Percentiles rank a stretch among this genome's conserved stretches.
phyloP scores from a whole-genome alignment of 345 rosid genomes.

The Psidium guajava region DNA sequence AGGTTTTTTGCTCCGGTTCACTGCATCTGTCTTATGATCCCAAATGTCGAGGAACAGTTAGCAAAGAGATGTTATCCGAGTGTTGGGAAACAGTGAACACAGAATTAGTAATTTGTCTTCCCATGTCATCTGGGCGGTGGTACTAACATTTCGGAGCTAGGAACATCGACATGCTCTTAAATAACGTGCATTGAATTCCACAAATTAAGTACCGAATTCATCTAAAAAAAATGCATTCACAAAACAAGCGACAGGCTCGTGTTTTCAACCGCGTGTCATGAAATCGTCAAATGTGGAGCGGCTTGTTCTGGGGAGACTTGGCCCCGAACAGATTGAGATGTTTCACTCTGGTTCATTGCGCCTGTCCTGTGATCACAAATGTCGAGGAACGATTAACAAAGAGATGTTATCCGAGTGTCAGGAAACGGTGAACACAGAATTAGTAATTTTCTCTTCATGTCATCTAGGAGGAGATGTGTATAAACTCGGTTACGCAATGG shows the following conservation, averaged over 20 bases:
- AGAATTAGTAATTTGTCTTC: no score
- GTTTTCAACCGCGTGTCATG: neutral
- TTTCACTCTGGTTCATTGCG: neutral
- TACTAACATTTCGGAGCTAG: neutral
- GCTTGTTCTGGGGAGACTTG: neutral
- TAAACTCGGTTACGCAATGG: neutral
- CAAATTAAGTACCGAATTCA: neutral
- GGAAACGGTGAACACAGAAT: neutral
- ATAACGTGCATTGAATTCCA: neutral
- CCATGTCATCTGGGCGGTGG: neutral
- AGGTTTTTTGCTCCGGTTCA: neutral
- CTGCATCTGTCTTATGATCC: neutral
- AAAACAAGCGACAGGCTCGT: neutral
- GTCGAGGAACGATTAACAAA: neutral
- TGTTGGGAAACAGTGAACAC: neutral
- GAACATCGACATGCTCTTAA: neutral
- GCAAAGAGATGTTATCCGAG: neutral
- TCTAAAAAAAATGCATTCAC: neutral
- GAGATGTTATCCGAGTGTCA: neutral
- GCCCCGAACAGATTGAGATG: neutral
- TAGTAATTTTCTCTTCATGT: neutral
- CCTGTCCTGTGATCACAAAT: neutral
- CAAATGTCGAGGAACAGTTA: neutral
- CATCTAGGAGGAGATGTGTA: neutral
- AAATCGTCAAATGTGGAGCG: no score